Evolutionary conservation across 78 protist species (phyloP), one percentile per base, ranked within the genome.

Genomic region (Salpingoeca rosetta): DNA sequence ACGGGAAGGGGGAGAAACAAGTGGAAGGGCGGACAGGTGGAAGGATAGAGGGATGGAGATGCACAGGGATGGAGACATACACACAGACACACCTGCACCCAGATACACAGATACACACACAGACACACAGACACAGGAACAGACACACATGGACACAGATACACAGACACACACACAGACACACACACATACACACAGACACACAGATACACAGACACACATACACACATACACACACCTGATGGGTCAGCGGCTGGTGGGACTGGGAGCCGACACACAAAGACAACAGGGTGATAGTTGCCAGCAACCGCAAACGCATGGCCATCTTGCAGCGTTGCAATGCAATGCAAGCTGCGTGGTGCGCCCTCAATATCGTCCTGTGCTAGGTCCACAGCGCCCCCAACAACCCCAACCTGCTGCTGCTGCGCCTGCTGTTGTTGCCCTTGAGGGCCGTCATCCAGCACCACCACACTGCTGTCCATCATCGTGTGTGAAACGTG

Each of bases 61-160:
- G 3, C 40, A 73, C 12, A 73, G 77, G 2, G 38, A 73, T 10
- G 22, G 77, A 73, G 77, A 73, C 40, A 73, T 10, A 73, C 37
- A 73, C 37, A 79, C 41, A 79, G 82, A 79, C 43, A 79, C 39
- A 79, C 41, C 11, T 12, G 27, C 43, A 79, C 45, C 11, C 41
- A 79, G 44, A 79, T 12, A 79, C 39, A 38, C 43, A 79, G 44
- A 79, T 12, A 79, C 43, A 79, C 43, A 79, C 43, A 79, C 43
- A 79, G 44, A 79, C 41, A 79, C 43, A 79, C 44, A 79, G 41
- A 79, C 44, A 79, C 82, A 79, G 41, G 22, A 17, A 76, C 80
- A 76, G 44, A 76, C 80, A 25, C 80, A 76, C 80, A 76, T 22
- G 10, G 39, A 76, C 80, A 76, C 80, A 28, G 39, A 76, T 22